phyloP scores from a whole-genome alignment of 1,284 basidiomycete genomes.

The Ustilago crameri region DNA sequence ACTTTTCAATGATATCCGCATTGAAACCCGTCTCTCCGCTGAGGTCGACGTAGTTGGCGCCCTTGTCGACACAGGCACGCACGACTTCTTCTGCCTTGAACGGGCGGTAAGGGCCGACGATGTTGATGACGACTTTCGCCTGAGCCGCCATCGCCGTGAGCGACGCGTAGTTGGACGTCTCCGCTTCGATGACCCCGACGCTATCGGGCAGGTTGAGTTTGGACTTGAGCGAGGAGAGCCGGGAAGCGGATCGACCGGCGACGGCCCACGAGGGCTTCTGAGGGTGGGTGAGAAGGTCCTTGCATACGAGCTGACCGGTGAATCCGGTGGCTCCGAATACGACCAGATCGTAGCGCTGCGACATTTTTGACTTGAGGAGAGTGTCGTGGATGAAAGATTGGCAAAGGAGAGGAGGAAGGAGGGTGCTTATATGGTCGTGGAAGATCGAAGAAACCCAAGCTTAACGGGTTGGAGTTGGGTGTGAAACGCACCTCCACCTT shows the following conservation, averaged over 20 bases:
- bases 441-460: too few species aligned
- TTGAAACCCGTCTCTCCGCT: slow-evolving; percentile 71
- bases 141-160: slow-evolving; percentile 41
- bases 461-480: too few species aligned
- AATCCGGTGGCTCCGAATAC: slow-evolving; percentile 64
- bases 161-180: slow-evolving; percentile 34
- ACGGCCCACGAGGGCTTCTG: slow-evolving; percentile 51
- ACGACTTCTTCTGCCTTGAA: slow-evolving; percentile 60
- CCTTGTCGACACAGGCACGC: slow-evolving; percentile 73
- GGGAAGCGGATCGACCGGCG: slow-evolving; percentile 54
- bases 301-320: slow-evolving; percentile 54
- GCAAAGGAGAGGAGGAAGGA: background rate
- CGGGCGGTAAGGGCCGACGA: slow-evolving; percentile 55
- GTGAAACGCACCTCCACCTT: too few species aligned
- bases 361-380: slow-evolving; percentile 18
- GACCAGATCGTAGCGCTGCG: slow-evolving; percentile 47
- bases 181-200: slow-evolving; percentile 52
- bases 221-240: slow-evolving; percentile 38
- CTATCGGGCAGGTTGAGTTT: slow-evolving; percentile 30
- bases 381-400: background rate
- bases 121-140: slow-evolving; percentile 52
- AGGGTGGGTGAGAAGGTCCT: slow-evolving; percentile 53
- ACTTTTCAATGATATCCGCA: slow-evolving; percentile 73
- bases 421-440: too few species aligned
- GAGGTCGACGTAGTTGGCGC: slow-evolving; percentile 77